Evolutionary conservation across 2,329 filamentous ascomycete species (phyloP).

Genomic region (Ceratocystis destructans): DNA sequence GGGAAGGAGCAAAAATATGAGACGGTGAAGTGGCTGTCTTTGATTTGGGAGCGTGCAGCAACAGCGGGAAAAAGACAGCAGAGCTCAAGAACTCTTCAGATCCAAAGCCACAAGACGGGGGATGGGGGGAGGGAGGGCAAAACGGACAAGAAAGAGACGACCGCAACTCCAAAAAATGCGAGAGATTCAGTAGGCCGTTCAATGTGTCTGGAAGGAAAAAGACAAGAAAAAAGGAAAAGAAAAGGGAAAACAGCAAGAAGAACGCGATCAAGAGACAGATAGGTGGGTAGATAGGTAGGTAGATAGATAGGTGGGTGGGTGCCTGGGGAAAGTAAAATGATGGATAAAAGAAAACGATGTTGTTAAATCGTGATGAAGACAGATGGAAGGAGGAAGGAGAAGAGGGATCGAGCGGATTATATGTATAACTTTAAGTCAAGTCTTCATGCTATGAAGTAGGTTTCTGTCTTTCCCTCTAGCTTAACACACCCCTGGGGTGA

Average conservation of each 20-base stretch:
- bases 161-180: background rate
- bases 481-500: background rate
- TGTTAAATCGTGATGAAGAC: slow-evolving; percentile 4
- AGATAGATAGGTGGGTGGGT: background rate
- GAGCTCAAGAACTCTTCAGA: background rate
- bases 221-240: background rate
- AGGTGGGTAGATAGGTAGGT: background rate
- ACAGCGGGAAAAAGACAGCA: background rate
- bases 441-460: background rate
- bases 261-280: background rate
- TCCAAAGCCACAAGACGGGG: background rate
- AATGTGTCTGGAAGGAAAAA: background rate
- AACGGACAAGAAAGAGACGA: background rate
- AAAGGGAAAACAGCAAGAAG: background rate
- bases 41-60: background rate
- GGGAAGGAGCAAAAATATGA: background rate
- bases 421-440: slow-evolving; percentile 12
- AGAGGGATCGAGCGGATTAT: slow-evolving; percentile 10
- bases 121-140: background rate
- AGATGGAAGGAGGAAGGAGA: slow-evolving; percentile 9
- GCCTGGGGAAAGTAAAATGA: background rate
- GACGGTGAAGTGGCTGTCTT: background rate
- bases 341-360: slow-evolving; percentile 1
- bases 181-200: background rate
- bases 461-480: background rate